Conservation (phyloP, 495 filamentous ascomycete species). For the Penicillium macrosclerotiorum region DNA sequence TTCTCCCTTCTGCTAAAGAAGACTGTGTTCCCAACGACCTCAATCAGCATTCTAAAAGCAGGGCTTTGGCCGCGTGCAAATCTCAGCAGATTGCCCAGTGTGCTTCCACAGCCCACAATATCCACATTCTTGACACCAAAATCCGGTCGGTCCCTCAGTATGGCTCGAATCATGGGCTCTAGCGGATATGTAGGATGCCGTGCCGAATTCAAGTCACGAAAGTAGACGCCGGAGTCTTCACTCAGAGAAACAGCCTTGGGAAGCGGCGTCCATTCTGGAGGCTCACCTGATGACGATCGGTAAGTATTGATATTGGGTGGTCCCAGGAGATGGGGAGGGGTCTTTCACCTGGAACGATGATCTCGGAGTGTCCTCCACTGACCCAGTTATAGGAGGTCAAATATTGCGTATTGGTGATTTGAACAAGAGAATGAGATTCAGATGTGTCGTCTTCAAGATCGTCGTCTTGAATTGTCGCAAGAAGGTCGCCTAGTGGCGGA, state of each 20-base stretch:
- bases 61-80: slow-evolving; percentile 48
- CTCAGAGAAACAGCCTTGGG: slow-evolving; percentile 31
- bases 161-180: slow-evolving; percentile 54
- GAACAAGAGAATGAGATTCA: neutral
- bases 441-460: slow-evolving; percentile 13
- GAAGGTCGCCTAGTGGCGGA: slow-evolving; percentile 17
- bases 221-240: slow-evolving; percentile 52
- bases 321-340: neutral
- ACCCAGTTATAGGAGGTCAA: slow-evolving; percentile 58
- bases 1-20: slow-evolving; percentile 62
- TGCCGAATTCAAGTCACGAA: slow-evolving; percentile 63
- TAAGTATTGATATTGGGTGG: neutral
- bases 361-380: slow-evolving; percentile 32
- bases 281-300: slow-evolving; percentile 43
- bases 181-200: slow-evolving; percentile 53
- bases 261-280: slow-evolving; percentile 58
- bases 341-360: slow-evolving; percentile 53
- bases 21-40: slow-evolving; percentile 58
- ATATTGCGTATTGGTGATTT: slow-evolving; percentile 23
- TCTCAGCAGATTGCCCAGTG: slow-evolving; percentile 55
- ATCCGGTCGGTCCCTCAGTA: slow-evolving; percentile 33
- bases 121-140: slow-evolving; percentile 47
- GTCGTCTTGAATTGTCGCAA: slow-evolving; percentile 15
- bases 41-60: slow-evolving; percentile 58
- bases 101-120: slow-evolving; percentile 61